Evolutionary conservation across 1,284 basidiomycete genomes (phyloP), one percentile per base, ranked within the genome.

Genomic region (Rhizoctonia solani): DNA sequence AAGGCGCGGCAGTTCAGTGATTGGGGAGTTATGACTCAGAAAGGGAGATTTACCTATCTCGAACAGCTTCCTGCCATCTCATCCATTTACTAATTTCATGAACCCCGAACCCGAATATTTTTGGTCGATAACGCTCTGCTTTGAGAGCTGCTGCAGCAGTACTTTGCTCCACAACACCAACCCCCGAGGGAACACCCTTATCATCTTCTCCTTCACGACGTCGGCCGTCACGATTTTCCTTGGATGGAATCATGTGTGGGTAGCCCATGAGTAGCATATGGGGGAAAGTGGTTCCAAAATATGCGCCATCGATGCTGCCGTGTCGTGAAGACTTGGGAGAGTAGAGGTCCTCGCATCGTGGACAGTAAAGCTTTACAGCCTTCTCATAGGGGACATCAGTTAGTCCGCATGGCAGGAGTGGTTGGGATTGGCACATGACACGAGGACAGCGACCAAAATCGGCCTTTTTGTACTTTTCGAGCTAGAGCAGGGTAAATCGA

Each of bases 381-480:
- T 97, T 98, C 77, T 95, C 92, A 77, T 95, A 97, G 0, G 95
- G 92, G 19, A 93, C 83, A 78, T 98, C 95, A 67, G 92, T 94
- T 37, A 97, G 85, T 9, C 95, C 95, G 70, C 97, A 92, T n/a
- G 95, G 95, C 27, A 97, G 88, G 69, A 98, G 88, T 5, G 93
- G 89, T 76, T 98, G 94, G 4, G 86, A 85, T 75, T 92, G 89
- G 80, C 95, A 98, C 72, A 95, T 85, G 16, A 97, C 95, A 68
- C 95, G 90, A 1, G 95, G 95, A 79, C 95, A 98, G 59, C 95
- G 88, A 39, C 95, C 95, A 74, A 98, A 98, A 77, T 98, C 95
- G 63, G 92, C 93, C 73, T 92, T 46, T 78, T 95, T 96, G 83
- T 95, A 97, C 79, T 98, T 98, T 73, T 97, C 94, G 65, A 95